Percentiles rank a stretch among this genome's conserved stretches.
Evolutionary conservation across 192 early-diverging fungal species (phyloP).

Genomic region (Dispira parvispora): DNA sequence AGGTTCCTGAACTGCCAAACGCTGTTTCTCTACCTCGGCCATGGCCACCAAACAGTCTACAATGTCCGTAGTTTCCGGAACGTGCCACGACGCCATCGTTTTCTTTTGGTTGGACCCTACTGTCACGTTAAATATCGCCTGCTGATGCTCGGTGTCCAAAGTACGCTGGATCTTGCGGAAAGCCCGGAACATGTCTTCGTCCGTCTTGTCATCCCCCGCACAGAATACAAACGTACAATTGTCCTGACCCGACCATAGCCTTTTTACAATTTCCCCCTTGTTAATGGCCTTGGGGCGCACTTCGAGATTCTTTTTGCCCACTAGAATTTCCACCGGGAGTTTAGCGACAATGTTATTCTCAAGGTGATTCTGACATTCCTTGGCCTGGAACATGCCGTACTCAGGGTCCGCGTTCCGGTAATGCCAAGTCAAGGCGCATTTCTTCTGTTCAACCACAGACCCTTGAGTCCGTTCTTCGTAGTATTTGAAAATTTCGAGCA

Average conservation of each 20-base stretch:
- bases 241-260: constrained; percentile 41
- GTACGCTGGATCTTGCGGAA: constrained; percentile 19
- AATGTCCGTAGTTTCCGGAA: background rate
- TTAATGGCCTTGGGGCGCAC: constrained; percentile 84
- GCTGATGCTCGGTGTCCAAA: background rate
- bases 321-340: constrained; percentile 81
- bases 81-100: constrained; percentile 11
- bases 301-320: constrained; percentile 95
- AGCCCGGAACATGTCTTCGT: constrained; percentile 92
- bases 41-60: background rate
- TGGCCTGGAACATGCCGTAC: constrained; percentile 90
- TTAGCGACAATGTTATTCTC: constrained; percentile 84
- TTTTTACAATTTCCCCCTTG: constrained; percentile 95
- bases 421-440: constrained; percentile 90
- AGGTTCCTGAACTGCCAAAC: too few species aligned
- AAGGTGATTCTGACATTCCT: constrained; percentile 92
- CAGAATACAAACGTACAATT: constrained; percentile 82
- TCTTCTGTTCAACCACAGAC: constrained; percentile 85
- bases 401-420: constrained; percentile 89
- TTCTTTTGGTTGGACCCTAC: constrained; percentile 10
- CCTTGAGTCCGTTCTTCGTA: constrained; percentile 92
- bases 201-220: constrained; percentile 94
- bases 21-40: background rate
- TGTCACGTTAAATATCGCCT: constrained; percentile 2
- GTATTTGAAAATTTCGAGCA: constrained; percentile 82